A percentile compares a stretch with the other conserved stretches of the same genome.
These are phyloP conservation scores for Hypomyces rosellus DNA, from an alignment of 2,329 filamentous ascomycete genomes.

Conservation along the genomic window DNA sequence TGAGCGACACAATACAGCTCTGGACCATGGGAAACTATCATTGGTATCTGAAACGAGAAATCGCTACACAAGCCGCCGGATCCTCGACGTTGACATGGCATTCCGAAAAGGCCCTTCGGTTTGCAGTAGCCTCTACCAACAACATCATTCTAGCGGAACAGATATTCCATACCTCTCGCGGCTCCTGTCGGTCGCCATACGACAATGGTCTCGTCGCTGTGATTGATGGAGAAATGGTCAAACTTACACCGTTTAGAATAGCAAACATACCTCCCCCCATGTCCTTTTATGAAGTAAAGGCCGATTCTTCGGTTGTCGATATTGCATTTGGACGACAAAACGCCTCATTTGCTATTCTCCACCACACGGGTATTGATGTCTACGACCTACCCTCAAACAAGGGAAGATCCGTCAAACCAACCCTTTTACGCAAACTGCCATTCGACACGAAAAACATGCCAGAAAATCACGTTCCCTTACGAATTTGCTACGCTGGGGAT, in stretches of 20 bases:
- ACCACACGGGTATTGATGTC: slow-evolving; percentile 57
- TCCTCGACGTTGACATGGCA: slow-evolving; percentile 62
- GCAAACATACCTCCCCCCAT: slow-evolving; percentile 91
- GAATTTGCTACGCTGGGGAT: slow-evolving; percentile 25
- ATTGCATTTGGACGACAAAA: slow-evolving; percentile 64
- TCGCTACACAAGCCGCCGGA: slow-evolving; percentile 35
- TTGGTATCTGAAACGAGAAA: slow-evolving; percentile 94
- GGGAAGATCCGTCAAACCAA: slow-evolving; percentile 42
- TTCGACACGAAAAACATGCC: slow-evolving; percentile 27
- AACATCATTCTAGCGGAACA: slow-evolving; percentile 57
- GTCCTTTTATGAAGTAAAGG: slow-evolving; percentile 67
- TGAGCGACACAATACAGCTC: slow-evolving; percentile 71
- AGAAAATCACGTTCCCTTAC: slow-evolving; percentile 23
- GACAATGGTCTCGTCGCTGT: slow-evolving; percentile 78
- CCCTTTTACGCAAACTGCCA: slow-evolving; percentile 32
- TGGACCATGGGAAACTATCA: slow-evolving; percentile 99
- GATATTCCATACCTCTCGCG: slow-evolving; percentile 60
- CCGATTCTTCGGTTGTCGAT: slow-evolving; percentile 61
- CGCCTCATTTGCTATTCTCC: slow-evolving; percentile 64
- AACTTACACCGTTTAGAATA: slow-evolving; percentile 76
- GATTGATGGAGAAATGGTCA: slow-evolving; percentile 72
- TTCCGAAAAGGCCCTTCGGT: slow-evolving; percentile 70
- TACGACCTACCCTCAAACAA: slow-evolving; percentile 62
- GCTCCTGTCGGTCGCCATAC: slow-evolving; percentile 61
- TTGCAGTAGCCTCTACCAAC: slow-evolving; percentile 49